Percentiles rank a stretch among this genome's conserved stretches.
Conservation (phyloP, 129 eudicot species). For the Flaveria brownii region DNA sequence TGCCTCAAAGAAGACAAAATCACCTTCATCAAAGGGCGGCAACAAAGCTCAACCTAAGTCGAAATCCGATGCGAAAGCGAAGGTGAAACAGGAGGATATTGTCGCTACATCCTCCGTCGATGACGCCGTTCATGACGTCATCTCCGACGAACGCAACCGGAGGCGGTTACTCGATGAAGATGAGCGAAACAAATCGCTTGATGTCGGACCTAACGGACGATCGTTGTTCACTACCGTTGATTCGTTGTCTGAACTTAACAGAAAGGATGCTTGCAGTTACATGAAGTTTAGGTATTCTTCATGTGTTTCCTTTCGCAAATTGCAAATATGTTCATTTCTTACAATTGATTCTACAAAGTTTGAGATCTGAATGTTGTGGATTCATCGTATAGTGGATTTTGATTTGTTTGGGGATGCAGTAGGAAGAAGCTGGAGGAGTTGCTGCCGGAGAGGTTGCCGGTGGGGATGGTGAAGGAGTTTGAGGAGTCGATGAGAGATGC, state of each 20-base stretch:
- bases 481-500: constrained; percentile 74
- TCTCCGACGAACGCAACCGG: constrained; percentile 44
- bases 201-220: constrained; percentile 70
- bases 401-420: constrained; percentile 34
- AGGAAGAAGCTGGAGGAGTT: constrained; percentile 63
- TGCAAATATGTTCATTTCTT: too few relatives aligned
- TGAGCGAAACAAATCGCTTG: constrained; percentile 63
- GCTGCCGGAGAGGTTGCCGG: constrained; percentile 86
- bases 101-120: constrained; percentile 28
- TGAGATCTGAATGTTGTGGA: background rate
- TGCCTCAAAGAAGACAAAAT: constrained; percentile 43
- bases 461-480: constrained; percentile 88
- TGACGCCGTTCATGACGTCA: constrained; percentile 30
- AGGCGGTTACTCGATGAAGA: constrained; percentile 58
- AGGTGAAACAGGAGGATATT: constrained; percentile 38
- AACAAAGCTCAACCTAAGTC: constrained; percentile 31
- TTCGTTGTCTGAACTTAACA: constrained; percentile 51
- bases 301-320: background rate
- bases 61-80: constrained; percentile 36
- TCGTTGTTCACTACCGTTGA: constrained; percentile 59
- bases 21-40: constrained; percentile 22
- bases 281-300: constrained; percentile 25
- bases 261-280: constrained; percentile 53
- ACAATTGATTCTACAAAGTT: background rate
- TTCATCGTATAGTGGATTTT: background rate